Evolutionary conservation across 768 basidiomycete species (phyloP), one percentile per base, ranked within the genome.

Genomic region (Mycena metata): DNA sequence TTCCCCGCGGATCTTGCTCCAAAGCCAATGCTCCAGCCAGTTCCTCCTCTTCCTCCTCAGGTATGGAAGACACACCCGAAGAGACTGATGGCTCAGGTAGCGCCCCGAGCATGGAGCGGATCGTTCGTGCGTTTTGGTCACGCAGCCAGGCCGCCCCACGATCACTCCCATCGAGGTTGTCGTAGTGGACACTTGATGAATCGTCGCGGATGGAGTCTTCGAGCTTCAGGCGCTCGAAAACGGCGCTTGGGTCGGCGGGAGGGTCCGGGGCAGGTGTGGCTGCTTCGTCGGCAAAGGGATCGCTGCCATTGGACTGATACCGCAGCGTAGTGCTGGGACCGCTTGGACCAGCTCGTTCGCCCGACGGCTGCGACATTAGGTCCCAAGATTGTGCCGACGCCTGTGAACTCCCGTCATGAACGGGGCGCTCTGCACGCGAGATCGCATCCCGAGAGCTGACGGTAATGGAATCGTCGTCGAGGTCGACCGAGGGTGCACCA

Each of bases 131-230:
- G 56, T 89, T 92, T 77, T 97, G 95, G 72, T 96, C 94, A 41
- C 87, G 86, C 49, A 97, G 77, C 95, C 95, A 96, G 30, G 91
- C 88, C 9, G 88, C 88, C 0, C 93, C 92, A 11, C 93, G 87
- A 74, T 91, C 89, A 61, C 84, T 85, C 8, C 85, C 84, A n/a
- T 83, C 81, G 24, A 86, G 77, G 26, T 83, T 77, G 4, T 84
- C 83, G 63, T 82, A 79, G 23, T 86, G 79, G 6, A 83, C 74
- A 49, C 82, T 81, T 1, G 84, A 83, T 23, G 76, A 66, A 69
- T 83, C 81, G 58, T 83, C 83, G 51, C 79, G 78, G 19, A 79
- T 73, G 9, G 78, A 78, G 72, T 89, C 88, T 35, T 85, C 79
- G 13, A 86, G 73, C 69, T 85, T 89, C 43, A 91, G 79, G 2